These are phyloP conservation scores for Saxispiralis lemnorum DNA, from an alignment of 495 filamentous ascomycete species.

Conservation along the genomic window DNA sequence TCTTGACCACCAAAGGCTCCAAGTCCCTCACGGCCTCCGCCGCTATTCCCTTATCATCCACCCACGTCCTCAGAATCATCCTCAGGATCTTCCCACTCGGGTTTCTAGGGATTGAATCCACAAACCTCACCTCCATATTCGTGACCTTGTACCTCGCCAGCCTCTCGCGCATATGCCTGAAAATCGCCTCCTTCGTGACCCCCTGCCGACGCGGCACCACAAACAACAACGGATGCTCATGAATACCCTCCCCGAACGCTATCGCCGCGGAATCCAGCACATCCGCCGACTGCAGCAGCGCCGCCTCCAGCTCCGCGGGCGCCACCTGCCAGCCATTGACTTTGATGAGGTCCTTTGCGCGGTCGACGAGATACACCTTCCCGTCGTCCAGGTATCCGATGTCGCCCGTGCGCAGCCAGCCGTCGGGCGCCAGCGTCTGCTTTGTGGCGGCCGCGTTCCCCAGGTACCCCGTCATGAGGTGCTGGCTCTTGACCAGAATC, in stretches of 20 bases:
- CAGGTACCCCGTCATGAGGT: conserved; percentile 27
- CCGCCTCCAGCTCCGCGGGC: conserved; percentile 15
- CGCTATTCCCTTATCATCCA: not conserved
- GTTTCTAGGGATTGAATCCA: conserved; percentile 12
- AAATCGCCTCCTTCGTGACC: conserved; percentile 8
- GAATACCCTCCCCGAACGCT: conserved; percentile 11
- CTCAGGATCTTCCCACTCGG: conserved; percentile 15
- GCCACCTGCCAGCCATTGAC: conserved; percentile 17
- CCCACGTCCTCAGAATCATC: conserved; percentile 5
- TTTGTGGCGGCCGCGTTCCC: conserved; percentile 48
- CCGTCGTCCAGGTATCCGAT: conserved; percentile 9
- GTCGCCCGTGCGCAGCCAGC: conserved; percentile 16
- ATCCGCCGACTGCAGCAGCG: conserved; percentile 4
- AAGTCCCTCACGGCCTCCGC: not conserved
- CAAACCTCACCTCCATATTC: conserved; percentile 10
- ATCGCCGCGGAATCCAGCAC: conserved; percentile 16
- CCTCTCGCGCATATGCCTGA: conserved; percentile 4
- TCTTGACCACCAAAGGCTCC: no score
- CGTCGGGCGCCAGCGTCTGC: conserved; percentile 40
- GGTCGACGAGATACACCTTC: conserved; percentile 16
- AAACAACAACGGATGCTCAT: conserved; percentile 20
- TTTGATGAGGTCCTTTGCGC: conserved; percentile 16
- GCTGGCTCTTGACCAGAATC: conserved; percentile 12
- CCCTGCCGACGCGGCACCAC: conserved; percentile 12
- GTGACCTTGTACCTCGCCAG: conserved; percentile 12